Base-by-base conservation (phyloP, 2,329 filamentous ascomycete genomes). In the Trichothecium roseum region DNA sequence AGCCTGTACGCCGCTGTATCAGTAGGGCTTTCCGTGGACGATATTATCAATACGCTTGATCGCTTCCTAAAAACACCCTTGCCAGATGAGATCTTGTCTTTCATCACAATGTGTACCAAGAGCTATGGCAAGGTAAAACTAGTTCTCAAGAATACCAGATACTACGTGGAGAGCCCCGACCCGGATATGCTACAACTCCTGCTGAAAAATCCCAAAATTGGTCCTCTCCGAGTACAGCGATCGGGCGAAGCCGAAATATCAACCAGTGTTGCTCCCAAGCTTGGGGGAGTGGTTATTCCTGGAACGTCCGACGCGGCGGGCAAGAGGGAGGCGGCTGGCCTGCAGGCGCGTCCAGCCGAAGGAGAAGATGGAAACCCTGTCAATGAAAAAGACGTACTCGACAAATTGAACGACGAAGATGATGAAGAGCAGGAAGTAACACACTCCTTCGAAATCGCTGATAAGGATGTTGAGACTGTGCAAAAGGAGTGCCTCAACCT, bases 91-190 rank as follows among this genome's bases (percentile, higher is more conserved):
- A 84, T 96, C 41, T 74, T 79, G 41, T 66, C 75, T 8, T 95
- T 89, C 55, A 89, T 89, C 45, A 63, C 60, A 18, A 78, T 78
- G 41, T 91, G 86, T 42, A 94, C 87, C 5, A 79, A 84, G 44
- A 91, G 84, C 35, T 96, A 91, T 54, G 91, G 91, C 44, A 96
- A 95, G 59, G 87, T 95, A 37, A 91, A 94, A 57, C 74, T 96
- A 36, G 91, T 96, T 30, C 60, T 96, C 43, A 94, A 94, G 57
- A 84, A 95, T 50, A 96, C 89, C 42, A 84, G 85, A 45, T 95
- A 94, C 58, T 95, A 83, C 48, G 79, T 96, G 41, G 91, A 98
- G 60, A 95, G 84, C 49, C 81, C 84, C 15, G 89, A 96, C 56
- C 81, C 87, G 10, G 71, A 79, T 9, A 84, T 95, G 54, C 68